Base-by-base conservation (phyloP, 140 eudicot species). In the Cichorium intybus region DNA sequence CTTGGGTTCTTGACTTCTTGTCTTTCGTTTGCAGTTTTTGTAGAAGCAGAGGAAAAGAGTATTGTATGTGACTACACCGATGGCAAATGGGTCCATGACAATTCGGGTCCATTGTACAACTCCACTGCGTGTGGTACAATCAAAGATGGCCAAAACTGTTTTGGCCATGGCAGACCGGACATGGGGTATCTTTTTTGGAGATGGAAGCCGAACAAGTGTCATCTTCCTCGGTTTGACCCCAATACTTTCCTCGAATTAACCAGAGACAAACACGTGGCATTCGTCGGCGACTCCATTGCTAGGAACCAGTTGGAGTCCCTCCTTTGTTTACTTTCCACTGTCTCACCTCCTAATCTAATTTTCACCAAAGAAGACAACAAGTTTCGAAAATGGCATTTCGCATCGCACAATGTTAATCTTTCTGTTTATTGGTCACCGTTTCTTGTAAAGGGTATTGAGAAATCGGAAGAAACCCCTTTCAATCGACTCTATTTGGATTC, bases 381-480 rank as follows among this genome's bases (percentile, higher is more conserved):
- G 77, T 88, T 88, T 51, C 69, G 99, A 23, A 83, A 78, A 81
- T 93, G 99, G 99, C 79, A 75, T 52, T 79, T 93, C 56, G 77
- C 88, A n/a, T 81, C 95, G 0, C 82, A 84, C 11, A 88, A 88
- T 67, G 84, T 79, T 41, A 93, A 11, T 72, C 77, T 88, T 22
- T 88, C 99, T 0, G 71, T 83, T 23, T 88, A 88, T 51, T 93
- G 99, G 99, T 93, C 99, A 10, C 99, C 97, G 1, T 93, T 93
- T 69, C 87, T 93, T 16, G 99, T 88, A 0, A 82, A 84, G 47
- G 99, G 99, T 23, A 14, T 70, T 45, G 99, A 93, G 71, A 93
- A 93, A 69, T 64, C 85, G 10, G 45, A 41, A 2, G 67, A 79
- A 21, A 48, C 29, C 18, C 69, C 94, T 52, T 80, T 72, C 39